Conservation (phyloP, 2,329 filamentous ascomycete genomes). For the Dactylellina sp. region DNA sequence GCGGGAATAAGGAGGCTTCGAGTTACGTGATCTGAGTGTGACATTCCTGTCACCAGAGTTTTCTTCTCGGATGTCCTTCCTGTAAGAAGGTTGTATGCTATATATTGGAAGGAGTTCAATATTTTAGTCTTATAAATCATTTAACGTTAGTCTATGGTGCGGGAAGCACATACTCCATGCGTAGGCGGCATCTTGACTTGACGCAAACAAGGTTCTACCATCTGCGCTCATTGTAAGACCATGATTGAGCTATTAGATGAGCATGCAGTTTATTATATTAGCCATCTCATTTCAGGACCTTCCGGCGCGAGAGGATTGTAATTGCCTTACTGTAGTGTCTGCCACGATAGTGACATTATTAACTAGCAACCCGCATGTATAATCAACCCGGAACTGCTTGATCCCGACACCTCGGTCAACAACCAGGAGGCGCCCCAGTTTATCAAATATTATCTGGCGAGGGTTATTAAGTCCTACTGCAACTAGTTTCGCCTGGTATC, state of each 20-base stretch:
- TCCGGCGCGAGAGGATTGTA: too few species aligned
- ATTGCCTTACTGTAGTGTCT: conserved; percentile 24
- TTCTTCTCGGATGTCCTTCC: conserved; percentile 65
- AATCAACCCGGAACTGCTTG: conserved; percentile 63
- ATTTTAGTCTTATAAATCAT: too few species aligned
- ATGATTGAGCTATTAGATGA: conserved; percentile 68
- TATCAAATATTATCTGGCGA: conserved; percentile 67
- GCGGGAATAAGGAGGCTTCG: conserved; percentile 75
- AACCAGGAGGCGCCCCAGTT: conserved; percentile 66
- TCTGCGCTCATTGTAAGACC: conserved; percentile 69
- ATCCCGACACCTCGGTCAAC: conserved; percentile 66
- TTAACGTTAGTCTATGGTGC: too few species aligned
- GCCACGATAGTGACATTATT: conserved; percentile 19
- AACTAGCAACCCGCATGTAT: conserved; percentile 60
- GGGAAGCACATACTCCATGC: conserved; percentile 32
- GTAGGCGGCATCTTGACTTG: conserved; percentile 21
- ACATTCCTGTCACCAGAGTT: conserved; percentile 73
- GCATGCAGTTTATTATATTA: conserved; percentile 2
- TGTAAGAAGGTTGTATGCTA: conserved; percentile 62
- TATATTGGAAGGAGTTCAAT: not conserved
- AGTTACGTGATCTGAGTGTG: conserved; percentile 70
- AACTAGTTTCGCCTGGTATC: conserved; percentile 66
- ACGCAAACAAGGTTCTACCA: conserved; percentile 64
- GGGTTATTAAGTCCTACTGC: conserved; percentile 65
- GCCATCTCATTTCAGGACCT: conserved; percentile 60